Base-by-base conservation (phyloP, 1,284 basidiomycete genomes). In the Ganoderma lingzhi region DNA sequence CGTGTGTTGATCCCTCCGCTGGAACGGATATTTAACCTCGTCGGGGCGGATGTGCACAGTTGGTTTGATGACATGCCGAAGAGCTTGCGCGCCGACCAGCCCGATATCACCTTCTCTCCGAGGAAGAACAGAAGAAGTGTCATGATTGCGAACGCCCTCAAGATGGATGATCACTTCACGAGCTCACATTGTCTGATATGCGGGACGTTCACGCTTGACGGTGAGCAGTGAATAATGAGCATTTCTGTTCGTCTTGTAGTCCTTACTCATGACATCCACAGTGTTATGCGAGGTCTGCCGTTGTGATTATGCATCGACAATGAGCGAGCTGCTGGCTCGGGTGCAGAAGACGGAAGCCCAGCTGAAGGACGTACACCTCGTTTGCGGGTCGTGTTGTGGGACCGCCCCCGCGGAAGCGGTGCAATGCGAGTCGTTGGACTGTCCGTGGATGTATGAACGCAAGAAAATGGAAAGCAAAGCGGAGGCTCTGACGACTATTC, bases 41-140 rank as follows among this genome's bases (percentile, higher is more conserved):
- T 97, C 41, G 97, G 98, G 6, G 96, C 93, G 4, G 94, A 98
- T 76, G 93, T 98, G 42, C 87, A 88, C 64, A 83, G 85, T 41
- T 99, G 98, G 98, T 98, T 91, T 76, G 87, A 93, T 68, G 91
- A 93, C 58, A 96, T 98, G 94, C 94, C 96, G 0, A 93, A 88
- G 77, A 80, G 80, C 32, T 77, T 82, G 39, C 78, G 82, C 12
- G 76, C 82, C 14, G 84, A 78, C 63, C 76, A 78, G 66, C 73
- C 78, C 51, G 68, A 80, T 65, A 59, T 81, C 64, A 66, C 78
- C 6, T 69, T 76, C 17, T 88, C 87, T 8, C 89, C 89, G 14
- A 81, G 82, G 65, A 90, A 88, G 76, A 78, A 78, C 30, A 81
- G 80, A 74, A 76, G 74, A 69, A 79, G 74, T 76, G 76, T 76